Evolutionary conservation across 768 basidiomycete species (phyloP), one percentile per base, ranked within the genome.

Genomic region (Suillus brevipes): DNA sequence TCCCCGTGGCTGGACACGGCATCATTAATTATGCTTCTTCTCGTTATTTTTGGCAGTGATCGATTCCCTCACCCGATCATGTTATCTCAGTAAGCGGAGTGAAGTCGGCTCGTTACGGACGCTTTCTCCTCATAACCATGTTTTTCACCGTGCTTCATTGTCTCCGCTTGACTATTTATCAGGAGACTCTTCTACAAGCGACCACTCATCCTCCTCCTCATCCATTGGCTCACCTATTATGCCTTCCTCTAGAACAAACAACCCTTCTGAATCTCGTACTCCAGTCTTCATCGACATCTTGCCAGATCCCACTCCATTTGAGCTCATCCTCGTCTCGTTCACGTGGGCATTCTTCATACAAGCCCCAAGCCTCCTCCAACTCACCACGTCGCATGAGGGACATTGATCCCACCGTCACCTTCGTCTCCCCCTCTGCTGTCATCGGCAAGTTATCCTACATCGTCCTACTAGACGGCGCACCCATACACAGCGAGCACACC

Each of bases 321-420:
- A 14, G 3, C 16, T 45, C 47, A 10, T 65, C 67, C 13, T 57
- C 63, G 9, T 59, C 58, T 25, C 61, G 28, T 16, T 58, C 65
- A 0, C 38, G 65, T 7, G 3, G 61, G 13, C 45, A 64, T 13
- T 53, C 62, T 18, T 64, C 37, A 14, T 36, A 43, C 25, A 57
- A 36, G 23, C 34, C 60, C 20, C 63, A 64, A 25, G 10, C 63
- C 25, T 64, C 68, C 38, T 20, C 61, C 3, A 73, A 69, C 31
- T 75, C 79, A 43, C 80, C 87, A 49, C 88, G 89, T 38, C 82
- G 80, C 28, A 78, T 91, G 61, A 77, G 76, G 13, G 76, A 81
- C 52, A 89, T 91, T 67, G 87, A 91, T 69, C 88, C 89, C 0
- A 87, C 86, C 2, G 81, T 91, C 34, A 87, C 89, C 23, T 86